These are phyloP conservation scores for Tripterygium wilfordii DNA, from an alignment of 177 flowering plant genomes.

Conservation along the genomic window DNA sequence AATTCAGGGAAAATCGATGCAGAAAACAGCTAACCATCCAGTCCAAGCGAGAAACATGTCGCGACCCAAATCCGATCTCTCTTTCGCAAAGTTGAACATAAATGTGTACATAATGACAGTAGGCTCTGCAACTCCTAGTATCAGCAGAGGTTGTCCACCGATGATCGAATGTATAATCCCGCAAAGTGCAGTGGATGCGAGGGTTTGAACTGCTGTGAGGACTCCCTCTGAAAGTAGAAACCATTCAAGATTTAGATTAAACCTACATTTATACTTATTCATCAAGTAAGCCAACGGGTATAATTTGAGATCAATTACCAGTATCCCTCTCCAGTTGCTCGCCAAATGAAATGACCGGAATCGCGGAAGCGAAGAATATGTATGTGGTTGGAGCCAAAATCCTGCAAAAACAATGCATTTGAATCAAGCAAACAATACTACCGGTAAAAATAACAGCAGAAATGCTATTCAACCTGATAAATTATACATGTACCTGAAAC, in stretches of 20 bases:
- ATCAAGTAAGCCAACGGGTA: no score
- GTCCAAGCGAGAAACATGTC: constrained; percentile 85
- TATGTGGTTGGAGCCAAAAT: constrained; percentile 97
- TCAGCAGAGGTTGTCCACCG: constrained; percentile 94
- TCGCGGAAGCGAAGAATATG: constrained; percentile 96
- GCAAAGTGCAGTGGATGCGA: constrained; percentile 91
- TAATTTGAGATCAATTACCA: constrained; percentile 29
- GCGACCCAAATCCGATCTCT: constrained; percentile 72
- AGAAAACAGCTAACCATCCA: constrained; percentile 61
- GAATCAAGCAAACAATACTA: no score
- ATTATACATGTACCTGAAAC: constrained; percentile 57
- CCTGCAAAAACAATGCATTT: constrained; percentile 29
- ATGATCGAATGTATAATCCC: constrained; percentile 89
- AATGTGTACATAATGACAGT: constrained; percentile 98
- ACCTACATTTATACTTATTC: no score
- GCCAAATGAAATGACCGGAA: constrained; percentile 96
- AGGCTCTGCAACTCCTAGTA: constrained; percentile 96
- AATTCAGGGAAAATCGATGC: no score
- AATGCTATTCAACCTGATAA: no score
- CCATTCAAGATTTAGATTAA: no score
- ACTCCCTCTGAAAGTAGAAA: constrained; percentile 63
- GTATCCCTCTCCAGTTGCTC: constrained; percentile 81
- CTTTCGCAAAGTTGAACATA: constrained; percentile 91
- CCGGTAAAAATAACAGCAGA: no score
- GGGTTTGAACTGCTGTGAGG: constrained; percentile 93